Conservation (phyloP, 768 basidiomycete genomes). For the Asterophora lycoperdoides region DNA sequence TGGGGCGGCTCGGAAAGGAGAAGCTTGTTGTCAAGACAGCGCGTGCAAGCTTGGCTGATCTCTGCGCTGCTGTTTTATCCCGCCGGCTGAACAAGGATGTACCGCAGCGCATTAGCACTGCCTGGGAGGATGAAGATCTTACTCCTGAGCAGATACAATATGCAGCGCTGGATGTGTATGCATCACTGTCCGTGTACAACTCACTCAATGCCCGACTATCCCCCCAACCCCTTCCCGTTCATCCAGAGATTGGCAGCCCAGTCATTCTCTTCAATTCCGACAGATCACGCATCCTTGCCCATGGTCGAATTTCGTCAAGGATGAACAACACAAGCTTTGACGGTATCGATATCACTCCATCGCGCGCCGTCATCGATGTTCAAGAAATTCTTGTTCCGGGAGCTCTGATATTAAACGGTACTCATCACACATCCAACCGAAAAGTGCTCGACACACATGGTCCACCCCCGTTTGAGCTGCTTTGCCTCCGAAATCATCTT, state of each 20-base stretch:
- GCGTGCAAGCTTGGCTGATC: conserved; percentile 25
- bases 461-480: not conserved
- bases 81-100: conserved; percentile 20
- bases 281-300: too few species aligned
- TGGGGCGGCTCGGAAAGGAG: conserved; percentile 26
- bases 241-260: too few species aligned
- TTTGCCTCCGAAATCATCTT: not conserved
- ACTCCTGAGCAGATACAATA: conserved; percentile 15
- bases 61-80: conserved; percentile 23
- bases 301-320: too few species aligned
- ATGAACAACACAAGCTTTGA: too few species aligned
- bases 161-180: conserved; percentile 21
- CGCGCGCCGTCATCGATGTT: too few species aligned
- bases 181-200: conserved; percentile 12
- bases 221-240: too few species aligned
- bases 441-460: too few species aligned
- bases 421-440: too few species aligned
- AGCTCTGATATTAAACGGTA: too few species aligned
- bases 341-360: too few species aligned
- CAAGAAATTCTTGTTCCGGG: too few species aligned
- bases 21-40: conserved; percentile 15
- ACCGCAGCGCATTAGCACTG: conserved; percentile 15
- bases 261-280: too few species aligned
- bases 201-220: conserved; percentile 2
- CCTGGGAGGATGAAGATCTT: conserved; percentile 16